phyloP scores from a whole-genome alignment of 2,329 filamentous ascomycete genomes.

The Xylaria hypoxylon region DNA sequence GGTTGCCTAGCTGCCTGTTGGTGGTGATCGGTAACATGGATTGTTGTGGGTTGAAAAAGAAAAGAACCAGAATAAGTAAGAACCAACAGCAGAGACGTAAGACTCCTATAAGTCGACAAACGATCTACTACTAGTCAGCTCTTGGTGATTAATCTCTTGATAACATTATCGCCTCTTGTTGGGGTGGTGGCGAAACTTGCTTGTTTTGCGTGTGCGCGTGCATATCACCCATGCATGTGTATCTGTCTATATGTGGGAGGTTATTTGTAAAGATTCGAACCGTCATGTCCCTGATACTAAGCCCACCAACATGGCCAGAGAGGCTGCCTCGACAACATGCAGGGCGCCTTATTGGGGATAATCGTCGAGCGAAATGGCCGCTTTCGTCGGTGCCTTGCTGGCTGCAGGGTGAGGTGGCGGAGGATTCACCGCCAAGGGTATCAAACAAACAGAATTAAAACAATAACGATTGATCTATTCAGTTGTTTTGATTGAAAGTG shows the following conservation, averaged over 20 bases:
- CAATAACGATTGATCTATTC: slow-evolving; percentile 10
- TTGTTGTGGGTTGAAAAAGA: slow-evolving; percentile 3
- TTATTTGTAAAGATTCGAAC: slow-evolving; percentile 31
- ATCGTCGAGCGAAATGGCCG: slow-evolving; percentile 35
- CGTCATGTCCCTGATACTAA: slow-evolving; percentile 26
- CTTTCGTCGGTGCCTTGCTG: slow-evolving; percentile 36
- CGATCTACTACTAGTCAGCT: slow-evolving; percentile 1
- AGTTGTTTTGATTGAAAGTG: slow-evolving; percentile 3
- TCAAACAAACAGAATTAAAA: slow-evolving; percentile 29
- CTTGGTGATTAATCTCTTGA: slow-evolving; percentile 23
- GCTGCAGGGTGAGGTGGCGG: slow-evolving; percentile 42
- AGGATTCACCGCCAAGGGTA: slow-evolving; percentile 39
- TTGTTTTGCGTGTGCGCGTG: slow-evolving; percentile 35
- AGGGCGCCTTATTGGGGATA: slow-evolving; percentile 32
- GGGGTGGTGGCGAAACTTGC: slow-evolving; percentile 32
- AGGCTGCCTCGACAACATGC: slow-evolving; percentile 31
- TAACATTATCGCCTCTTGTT: slow-evolving; percentile 25
- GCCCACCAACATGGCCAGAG: slow-evolving; percentile 23
- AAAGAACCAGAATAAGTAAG: slow-evolving; percentile 9
- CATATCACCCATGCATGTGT: slow-evolving; percentile 31
- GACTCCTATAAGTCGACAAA: slow-evolving; percentile 14
- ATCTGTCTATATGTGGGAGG: slow-evolving; percentile 30
- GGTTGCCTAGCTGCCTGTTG: slow-evolving; percentile 4
- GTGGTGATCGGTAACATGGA: background rate
- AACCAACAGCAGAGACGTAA: slow-evolving; percentile 14